phyloP scores from a whole-genome alignment of 768 basidiomycete species.

The Candolleomyces eurysporus region DNA sequence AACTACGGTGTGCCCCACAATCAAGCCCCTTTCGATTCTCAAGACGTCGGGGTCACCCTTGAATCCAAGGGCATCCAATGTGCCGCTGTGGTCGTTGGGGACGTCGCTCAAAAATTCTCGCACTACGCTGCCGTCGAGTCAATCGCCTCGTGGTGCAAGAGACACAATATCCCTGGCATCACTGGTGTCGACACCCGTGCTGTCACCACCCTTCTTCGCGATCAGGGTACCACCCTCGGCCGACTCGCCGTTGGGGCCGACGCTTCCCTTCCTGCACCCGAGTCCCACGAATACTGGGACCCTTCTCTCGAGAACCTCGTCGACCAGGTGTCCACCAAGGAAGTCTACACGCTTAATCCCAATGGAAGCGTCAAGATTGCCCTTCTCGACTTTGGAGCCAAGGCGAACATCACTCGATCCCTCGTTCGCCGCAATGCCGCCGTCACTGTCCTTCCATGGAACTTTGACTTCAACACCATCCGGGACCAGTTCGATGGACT shows the following conservation, averaged over 20 bases:
- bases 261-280: conserved; percentile 55
- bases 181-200: conserved; percentile 98
- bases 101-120: conserved; percentile 92
- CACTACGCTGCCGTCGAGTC: conserved; percentile 95
- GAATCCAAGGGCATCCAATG: conserved; percentile 92
- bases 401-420: conserved; percentile 94
- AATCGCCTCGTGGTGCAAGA: conserved; percentile 88
- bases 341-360: conserved; percentile 83
- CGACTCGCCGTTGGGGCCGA: conserved; percentile 83
- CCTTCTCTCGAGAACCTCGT: conserved; percentile 91
- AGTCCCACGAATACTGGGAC: conserved; percentile 83
- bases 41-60: conserved; percentile 83
- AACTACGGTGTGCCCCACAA: conserved; percentile 97
- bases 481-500: conserved; percentile 92
- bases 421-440: conserved; percentile 88
- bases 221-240: conserved; percentile 96
- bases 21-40: conserved; percentile 62
- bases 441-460: conserved; percentile 96
- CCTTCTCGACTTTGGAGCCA: conserved; percentile 95
- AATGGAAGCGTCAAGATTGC: conserved; percentile 88
- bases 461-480: conserved; percentile 92
- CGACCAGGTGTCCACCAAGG: conserved; percentile 85
- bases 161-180: conserved; percentile 87
- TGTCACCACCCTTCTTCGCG: conserved; percentile 88
- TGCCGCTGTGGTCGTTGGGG: conserved; percentile 88